Conservation (phyloP, 2,329 filamentous ascomycete genomes). For the Ceratocystis huliohia region DNA sequence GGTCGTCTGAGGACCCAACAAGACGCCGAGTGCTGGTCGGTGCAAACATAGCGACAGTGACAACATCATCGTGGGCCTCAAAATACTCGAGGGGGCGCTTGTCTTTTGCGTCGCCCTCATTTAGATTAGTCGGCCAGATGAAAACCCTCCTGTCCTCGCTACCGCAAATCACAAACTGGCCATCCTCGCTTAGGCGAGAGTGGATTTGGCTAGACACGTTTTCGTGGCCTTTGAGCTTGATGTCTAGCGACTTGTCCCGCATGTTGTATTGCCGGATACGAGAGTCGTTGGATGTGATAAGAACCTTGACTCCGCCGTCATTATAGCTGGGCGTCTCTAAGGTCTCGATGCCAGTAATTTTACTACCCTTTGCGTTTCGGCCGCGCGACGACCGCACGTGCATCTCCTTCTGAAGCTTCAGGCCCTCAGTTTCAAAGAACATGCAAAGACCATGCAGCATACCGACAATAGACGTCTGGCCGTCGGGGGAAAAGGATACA, state of each 20-base stretch:
- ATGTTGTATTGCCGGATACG: slow-evolving; percentile 81
- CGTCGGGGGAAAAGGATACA: slow-evolving; percentile 85
- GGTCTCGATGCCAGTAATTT: slow-evolving; percentile 88
- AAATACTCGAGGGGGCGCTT: slow-evolving; percentile 80
- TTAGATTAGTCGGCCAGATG: slow-evolving; percentile 55
- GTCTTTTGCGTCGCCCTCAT: slow-evolving; percentile 55
- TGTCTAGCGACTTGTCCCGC: slow-evolving; percentile 68
- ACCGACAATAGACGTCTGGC: slow-evolving; percentile 78
- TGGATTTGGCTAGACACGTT: slow-evolving; percentile 85
- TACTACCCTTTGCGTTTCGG: slow-evolving; percentile 90
- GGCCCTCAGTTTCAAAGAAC: slow-evolving; percentile 84
- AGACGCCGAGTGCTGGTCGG: slow-evolving; percentile 65
- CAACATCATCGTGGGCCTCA: slow-evolving; percentile 76
- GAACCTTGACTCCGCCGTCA: slow-evolving; percentile 61
- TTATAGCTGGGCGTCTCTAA: slow-evolving; percentile 33
- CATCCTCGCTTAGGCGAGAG: slow-evolving; percentile 78
- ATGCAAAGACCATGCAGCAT: slow-evolving; percentile 73
- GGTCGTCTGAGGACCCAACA: slow-evolving; percentile 70
- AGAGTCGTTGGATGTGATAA: slow-evolving; percentile 92
- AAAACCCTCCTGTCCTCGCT: slow-evolving; percentile 86
- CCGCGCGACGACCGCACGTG: slow-evolving; percentile 88
- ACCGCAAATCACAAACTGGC: slow-evolving; percentile 74
- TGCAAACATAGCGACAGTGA: slow-evolving; percentile 79
- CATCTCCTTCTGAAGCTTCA: slow-evolving; percentile 73
- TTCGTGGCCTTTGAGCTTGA: slow-evolving; percentile 84